Evolutionary conservation across 179 eudicot genomes (phyloP).

Genomic region (Patellifolia procumbens): DNA sequence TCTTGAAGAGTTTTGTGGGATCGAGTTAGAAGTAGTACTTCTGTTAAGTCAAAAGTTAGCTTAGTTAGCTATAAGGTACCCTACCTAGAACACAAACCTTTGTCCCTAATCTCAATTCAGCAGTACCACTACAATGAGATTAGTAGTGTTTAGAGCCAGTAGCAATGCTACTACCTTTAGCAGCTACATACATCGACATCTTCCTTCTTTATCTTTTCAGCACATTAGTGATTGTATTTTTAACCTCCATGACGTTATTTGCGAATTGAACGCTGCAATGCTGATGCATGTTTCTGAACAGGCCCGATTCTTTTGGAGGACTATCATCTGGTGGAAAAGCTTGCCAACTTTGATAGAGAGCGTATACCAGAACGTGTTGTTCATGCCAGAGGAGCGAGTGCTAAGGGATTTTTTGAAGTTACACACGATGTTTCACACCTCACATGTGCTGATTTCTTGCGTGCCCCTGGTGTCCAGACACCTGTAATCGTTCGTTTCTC

Average conservation of each 20-base stretch:
- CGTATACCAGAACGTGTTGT: conserved; percentile 61
- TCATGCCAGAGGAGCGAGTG: conserved; percentile 60
- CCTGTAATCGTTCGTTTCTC: conserved; percentile 58
- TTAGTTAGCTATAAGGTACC: not conserved
- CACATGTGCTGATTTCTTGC: conserved; percentile 52
- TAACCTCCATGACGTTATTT: not conserved
- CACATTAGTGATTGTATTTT: not conserved
- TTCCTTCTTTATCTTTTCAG: not conserved
- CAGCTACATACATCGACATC: not conserved
- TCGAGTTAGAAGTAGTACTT: not conserved
- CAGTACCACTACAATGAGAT: not conserved
- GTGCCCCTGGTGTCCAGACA: conserved; percentile 53
- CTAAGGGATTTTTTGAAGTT: conserved; percentile 54
- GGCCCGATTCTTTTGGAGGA: conserved; percentile 51
- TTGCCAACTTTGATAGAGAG: conserved; percentile 52
- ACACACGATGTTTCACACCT: conserved; percentile 51
- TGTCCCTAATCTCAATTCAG: not conserved
- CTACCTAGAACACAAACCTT: not conserved
- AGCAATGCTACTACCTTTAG: not conserved
- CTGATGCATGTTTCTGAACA: conserved; percentile 18
- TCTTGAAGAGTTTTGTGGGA: too few relatives aligned
- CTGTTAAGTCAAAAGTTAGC: not conserved
- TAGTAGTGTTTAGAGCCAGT: not conserved
- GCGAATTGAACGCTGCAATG: not conserved
- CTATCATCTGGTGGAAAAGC: conserved; percentile 53